A percentile compares a stretch with the other conserved stretches of the same genome.
phyloP scores from a whole-genome alignment of 768 basidiomycete species.

The Rhodotorula babjevae region DNA sequence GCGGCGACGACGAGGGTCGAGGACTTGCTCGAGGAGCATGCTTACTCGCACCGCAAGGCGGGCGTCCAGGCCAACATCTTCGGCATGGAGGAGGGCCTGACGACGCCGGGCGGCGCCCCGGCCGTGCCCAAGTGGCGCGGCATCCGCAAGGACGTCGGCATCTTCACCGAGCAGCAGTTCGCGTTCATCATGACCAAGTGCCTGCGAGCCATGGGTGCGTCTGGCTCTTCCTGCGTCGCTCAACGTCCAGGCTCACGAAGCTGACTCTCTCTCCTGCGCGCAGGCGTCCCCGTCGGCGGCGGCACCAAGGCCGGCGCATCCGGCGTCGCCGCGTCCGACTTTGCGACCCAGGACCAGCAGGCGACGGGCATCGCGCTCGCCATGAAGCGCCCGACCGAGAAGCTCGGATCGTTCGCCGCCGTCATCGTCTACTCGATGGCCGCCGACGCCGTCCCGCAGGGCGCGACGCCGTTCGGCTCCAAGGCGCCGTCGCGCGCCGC shows the following conservation, averaged over 20 bases:
- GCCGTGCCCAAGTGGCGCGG: constrained; percentile 55
- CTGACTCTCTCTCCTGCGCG: not conserved
- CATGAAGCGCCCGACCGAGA: constrained; percentile 49
- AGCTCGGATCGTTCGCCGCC: constrained; percentile 65
- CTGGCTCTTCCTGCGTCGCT: too few relatives aligned
- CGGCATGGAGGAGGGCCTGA: constrained; percentile 57
- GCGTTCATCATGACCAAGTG: constrained; percentile 83
- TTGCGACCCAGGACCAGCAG: constrained; percentile 57
- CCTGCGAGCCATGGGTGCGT: constrained; percentile 48
- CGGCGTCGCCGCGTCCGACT: constrained; percentile 37
- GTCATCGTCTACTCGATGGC: constrained; percentile 88
- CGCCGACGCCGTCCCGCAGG: constrained; percentile 70
- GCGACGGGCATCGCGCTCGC: constrained; percentile 69
- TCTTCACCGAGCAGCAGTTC: constrained; percentile 79
- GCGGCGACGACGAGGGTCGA: constrained; percentile 36
- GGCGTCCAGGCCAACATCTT: constrained; percentile 48
- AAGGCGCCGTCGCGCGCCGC: constrained; percentile 49
- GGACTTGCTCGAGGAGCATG: constrained; percentile 22
- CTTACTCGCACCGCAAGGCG: constrained; percentile 30
- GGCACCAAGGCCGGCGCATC: constrained; percentile 40
- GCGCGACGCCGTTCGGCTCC: constrained; percentile 60
- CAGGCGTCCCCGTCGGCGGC: constrained; percentile 48
- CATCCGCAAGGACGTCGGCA: constrained; percentile 67
- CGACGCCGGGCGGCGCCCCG: constrained; percentile 52
- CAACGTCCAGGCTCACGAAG: too few relatives aligned